Percentiles rank a stretch among this genome's conserved stretches.
These are phyloP conservation scores for Cercospora sp. DNA, from an alignment of 2,329 filamentous ascomycete genomes.

Conservation along the genomic window DNA sequence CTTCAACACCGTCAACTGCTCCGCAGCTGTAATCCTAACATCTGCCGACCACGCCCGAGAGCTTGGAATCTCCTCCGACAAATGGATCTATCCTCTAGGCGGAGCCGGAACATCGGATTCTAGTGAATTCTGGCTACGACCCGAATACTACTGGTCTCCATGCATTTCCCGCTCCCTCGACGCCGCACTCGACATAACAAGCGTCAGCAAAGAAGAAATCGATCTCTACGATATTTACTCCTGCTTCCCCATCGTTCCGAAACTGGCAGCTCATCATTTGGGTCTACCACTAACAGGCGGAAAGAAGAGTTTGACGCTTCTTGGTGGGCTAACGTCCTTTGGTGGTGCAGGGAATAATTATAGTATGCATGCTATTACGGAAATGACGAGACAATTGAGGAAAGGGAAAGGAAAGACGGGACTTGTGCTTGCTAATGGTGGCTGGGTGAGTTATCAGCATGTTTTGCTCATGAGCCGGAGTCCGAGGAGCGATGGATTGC, in stretches of 20 bases:
- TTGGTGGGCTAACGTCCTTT: conserved; percentile 67
- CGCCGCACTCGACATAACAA: conserved; percentile 52
- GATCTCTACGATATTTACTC: conserved; percentile 66
- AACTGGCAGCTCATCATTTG: conserved; percentile 63
- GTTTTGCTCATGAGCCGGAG: conserved; percentile 58
- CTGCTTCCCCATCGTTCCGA: conserved; percentile 70
- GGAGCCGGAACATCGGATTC: conserved; percentile 63
- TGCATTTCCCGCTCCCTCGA: conserved; percentile 61
- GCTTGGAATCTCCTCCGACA: conserved; percentile 55
- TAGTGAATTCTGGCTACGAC: conserved; percentile 62
- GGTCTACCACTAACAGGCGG: conserved; percentile 48
- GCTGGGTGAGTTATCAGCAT: conserved; percentile 65
- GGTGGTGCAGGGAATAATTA: conserved; percentile 72
- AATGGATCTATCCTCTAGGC: conserved; percentile 65
- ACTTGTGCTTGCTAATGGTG: conserved; percentile 65
- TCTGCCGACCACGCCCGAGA: conserved; percentile 55
- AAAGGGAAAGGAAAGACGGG: conserved; percentile 50
- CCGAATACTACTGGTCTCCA: conserved; percentile 59
- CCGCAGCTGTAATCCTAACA: conserved; percentile 62
- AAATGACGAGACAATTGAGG: conserved; percentile 58
- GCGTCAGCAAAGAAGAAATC: conserved; percentile 53
- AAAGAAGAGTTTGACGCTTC: conserved; percentile 54
- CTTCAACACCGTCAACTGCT: conserved; percentile 67
- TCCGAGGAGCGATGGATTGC: conserved; percentile 41
- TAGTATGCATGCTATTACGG: conserved; percentile 63